A percentile compares a stretch with the other conserved stretches of the same genome.
Conservation (phyloP, 768 basidiomycete species). For the Hirschioporus abietinus region DNA sequence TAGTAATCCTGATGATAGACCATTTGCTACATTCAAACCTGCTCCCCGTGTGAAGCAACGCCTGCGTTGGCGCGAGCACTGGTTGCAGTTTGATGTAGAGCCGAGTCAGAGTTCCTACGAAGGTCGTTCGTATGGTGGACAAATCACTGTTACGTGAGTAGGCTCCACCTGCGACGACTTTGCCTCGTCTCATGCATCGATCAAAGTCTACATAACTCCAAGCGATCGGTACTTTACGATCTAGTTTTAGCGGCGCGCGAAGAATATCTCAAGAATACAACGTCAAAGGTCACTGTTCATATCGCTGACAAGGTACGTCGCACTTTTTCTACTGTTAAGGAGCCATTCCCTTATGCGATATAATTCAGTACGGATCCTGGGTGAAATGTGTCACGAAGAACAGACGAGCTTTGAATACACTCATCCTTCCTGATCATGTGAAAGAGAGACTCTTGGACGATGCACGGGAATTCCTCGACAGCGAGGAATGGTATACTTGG, state of each 20-base stretch:
- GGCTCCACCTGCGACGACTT: slow-evolving; percentile 1
- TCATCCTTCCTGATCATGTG: slow-evolving; percentile 44
- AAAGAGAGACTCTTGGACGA: slow-evolving; percentile 44
- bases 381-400: slow-evolving; percentile 38
- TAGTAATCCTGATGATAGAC: slow-evolving; percentile 26
- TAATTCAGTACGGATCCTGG: slow-evolving; percentile 18
- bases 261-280: slow-evolving; percentile 36
- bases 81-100: slow-evolving; percentile 2
- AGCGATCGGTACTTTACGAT: slow-evolving; percentile 35
- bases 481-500: slow-evolving; percentile 52
- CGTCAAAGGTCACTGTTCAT: slow-evolving; percentile 39
- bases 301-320: slow-evolving; percentile 28
- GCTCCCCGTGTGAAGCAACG: slow-evolving; percentile 11
- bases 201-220: slow-evolving; percentile 37
- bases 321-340: slow-evolving; percentile 32
- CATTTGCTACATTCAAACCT: slow-evolving; percentile 6
- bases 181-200: background rate
- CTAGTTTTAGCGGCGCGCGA: slow-evolving; percentile 37
- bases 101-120: background rate
- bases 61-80: slow-evolving; percentile 11
- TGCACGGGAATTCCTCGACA: slow-evolving; percentile 45
- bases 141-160: slow-evolving; percentile 31
- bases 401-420: slow-evolving; percentile 46
- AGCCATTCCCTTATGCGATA: slow-evolving; percentile 11
- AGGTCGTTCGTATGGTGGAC: slow-evolving; percentile 3